Base-by-base conservation (phyloP, 495 filamentous ascomycete species). In the Talaromyces adpressus region DNA sequence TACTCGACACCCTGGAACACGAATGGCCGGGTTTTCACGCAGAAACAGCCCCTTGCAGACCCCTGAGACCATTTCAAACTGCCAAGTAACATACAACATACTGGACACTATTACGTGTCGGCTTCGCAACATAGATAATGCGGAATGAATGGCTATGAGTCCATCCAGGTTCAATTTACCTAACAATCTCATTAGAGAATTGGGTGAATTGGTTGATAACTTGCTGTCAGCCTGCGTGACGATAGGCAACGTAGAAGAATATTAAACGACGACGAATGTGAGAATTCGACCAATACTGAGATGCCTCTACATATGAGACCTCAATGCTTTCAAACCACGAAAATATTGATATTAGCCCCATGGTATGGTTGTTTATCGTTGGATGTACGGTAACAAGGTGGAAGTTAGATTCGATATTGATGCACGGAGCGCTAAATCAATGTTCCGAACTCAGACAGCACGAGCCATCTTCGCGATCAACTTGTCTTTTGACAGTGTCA, bases 361-460 rank as follows among this genome's bases (percentile, higher is more conserved):
- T 49, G 9, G 41, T 47, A 18, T 18, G 41, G 2, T 20, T 18
- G 41, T 20, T 18, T 5, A 18, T 9, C 7, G 45, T 49, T 49
- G 18, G 9, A 49, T 7, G 27, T 27, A 27, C 25, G 1, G 2
- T n/a, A n/a, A n/a, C n/a, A n/a, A n/a, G 2, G 25, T 27, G 5
- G 27, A 27, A 27, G 1, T 27, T 0, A 27, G 2, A 27, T 27
- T 27, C 27, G 45, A 4, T 18, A 3, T 49, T 18, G n/a, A 12
- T 20, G 45, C 45, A 49, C 45, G 51, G 51, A 54, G 25, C 51
- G 51, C 51, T 23, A 54, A 54, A 54, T 54, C 51, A 54, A 25
- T 54, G 25, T 54, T 54, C 51, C 51, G 51, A 54, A 4, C 20
- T 8, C n/a, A 29, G 1, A 29, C 23, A 27, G 18, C 36, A 16